phyloP scores from a whole-genome alignment of 345 rosid genomes.

The Aquilaria malaccensis region DNA sequence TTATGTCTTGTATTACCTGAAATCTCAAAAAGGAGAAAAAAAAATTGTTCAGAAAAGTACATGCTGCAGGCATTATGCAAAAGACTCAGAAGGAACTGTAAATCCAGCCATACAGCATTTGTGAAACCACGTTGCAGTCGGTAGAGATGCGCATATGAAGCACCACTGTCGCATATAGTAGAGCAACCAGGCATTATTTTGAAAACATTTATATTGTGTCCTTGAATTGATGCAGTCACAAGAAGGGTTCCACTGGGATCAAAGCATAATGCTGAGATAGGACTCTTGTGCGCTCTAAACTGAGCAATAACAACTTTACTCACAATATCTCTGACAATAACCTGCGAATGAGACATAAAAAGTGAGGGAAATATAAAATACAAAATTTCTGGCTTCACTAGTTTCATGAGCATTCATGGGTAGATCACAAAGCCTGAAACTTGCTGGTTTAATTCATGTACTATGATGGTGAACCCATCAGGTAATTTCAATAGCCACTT shows the following conservation, averaged over 20 bases:
- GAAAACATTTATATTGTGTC: constrained; percentile 87
- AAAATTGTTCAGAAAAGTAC: not conserved
- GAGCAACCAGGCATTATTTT: constrained; percentile 63
- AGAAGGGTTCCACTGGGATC: constrained; percentile 87
- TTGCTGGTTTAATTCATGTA: no score
- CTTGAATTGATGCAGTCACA: constrained; percentile 90
- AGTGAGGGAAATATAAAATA: not conserved
- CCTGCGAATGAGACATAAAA: constrained; percentile 37
- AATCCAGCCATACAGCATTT: constrained; percentile 61
- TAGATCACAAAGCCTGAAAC: no score
- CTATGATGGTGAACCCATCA: no score
- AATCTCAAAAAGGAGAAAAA: constrained; percentile 7
- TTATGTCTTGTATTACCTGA: constrained; percentile 92
- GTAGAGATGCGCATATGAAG: constrained; percentile 68
- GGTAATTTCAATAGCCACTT: no score
- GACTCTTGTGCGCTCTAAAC: constrained; percentile 91
- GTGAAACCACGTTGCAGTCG: constrained; percentile 93
- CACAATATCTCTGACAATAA: constrained; percentile 69
- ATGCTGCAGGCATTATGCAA: not conserved
- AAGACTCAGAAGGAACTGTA: not conserved
- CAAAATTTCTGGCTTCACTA: not conserved
- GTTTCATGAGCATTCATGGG: no score
- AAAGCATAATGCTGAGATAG: constrained; percentile 84
- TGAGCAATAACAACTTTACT: constrained; percentile 63
- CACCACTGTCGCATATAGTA: constrained; percentile 25